phyloP scores from a whole-genome alignment of 2,329 filamentous ascomycete species.

The Stagonosporopsis rhizophila region DNA sequence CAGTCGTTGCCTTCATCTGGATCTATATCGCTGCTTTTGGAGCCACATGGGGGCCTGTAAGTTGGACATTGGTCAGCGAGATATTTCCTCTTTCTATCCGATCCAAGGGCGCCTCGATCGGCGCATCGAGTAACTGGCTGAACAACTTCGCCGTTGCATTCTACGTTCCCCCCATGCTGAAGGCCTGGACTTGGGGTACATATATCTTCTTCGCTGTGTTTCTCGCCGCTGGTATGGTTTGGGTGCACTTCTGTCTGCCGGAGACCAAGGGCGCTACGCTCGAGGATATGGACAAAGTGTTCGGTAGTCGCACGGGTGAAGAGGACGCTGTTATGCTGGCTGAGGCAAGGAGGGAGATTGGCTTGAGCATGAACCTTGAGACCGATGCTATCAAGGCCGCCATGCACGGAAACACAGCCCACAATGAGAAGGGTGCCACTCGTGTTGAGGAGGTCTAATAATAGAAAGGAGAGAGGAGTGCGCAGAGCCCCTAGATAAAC shows the following conservation, averaged over 20 bases:
- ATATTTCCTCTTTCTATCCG: conserved; percentile 49
- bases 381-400: conserved; percentile 32
- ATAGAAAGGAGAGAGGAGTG: no score
- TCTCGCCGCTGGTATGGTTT: conserved; percentile 32
- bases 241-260: conserved; percentile 37
- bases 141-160: conserved; percentile 51
- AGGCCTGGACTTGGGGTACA: conserved; percentile 44
- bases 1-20: conserved; percentile 42
- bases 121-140: conserved; percentile 48
- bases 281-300: conserved; percentile 42
- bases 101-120: conserved; percentile 48
- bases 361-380: conserved; percentile 32
- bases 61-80: conserved; percentile 41
- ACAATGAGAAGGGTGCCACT: conserved; percentile 24
- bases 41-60: conserved; percentile 39
- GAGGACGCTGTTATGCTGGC: conserved; percentile 39
- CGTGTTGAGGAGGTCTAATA: conserved; percentile 28
- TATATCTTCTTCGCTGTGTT: conserved; percentile 51
- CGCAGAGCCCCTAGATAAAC: no score
- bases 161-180: conserved; percentile 45
- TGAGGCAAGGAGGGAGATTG: conserved; percentile 35
- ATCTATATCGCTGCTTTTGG: conserved; percentile 41
- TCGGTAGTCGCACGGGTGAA: conserved; percentile 33
- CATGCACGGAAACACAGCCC: conserved; percentile 23
- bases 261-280: conserved; percentile 40